Evolutionary conservation across 1,284 basidiomycete genomes (phyloP), one percentile per base, ranked within the genome.

Genomic region (Coniophora puteana): DNA sequence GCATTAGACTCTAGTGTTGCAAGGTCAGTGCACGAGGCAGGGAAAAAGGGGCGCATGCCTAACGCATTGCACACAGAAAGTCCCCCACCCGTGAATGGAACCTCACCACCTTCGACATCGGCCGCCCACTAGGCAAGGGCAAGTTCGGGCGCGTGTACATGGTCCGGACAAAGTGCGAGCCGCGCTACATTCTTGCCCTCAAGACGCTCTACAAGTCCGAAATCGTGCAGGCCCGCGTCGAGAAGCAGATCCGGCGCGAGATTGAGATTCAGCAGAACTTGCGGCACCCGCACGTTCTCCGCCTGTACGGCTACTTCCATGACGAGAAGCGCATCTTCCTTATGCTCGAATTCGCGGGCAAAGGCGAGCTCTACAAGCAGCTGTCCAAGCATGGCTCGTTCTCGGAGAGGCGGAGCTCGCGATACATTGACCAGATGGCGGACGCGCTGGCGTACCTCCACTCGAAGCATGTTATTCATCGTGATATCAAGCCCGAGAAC

Each of bases 401-500:
- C 68, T 83, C 88, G 25, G 95, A 98, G 70, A 84, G 83, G 57
- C 73, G 91, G 12, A 87, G 85, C 49, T 79, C 89, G 24, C 66
- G 91, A 58, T 99, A 99, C 65, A 89, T 97, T 52, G 89, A 93
- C 52, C 96, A 99, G 64, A 98, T 99, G 93, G 89, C 95, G 12
- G 96, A 99, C 60, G 96, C 95, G 2, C 71, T 99, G 32, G 72
- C 72, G 8, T 99, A 99, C 61, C 75, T 99, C 3, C 96, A 99
- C 62, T 72, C 76, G 43, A 99, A 99, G 61, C 94, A 99, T 58
- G 92, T 99, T 51, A 99, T 99, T 45, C 96, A 99, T 61, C 83
- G 96, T 18, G 96, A 99, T 58, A 99, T 99, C 72, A 99, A 99
- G 66, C 96, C 96, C 0, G 96, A 98, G 67, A 99, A 99, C 61